Evolutionary conservation across 202 grass and related monocot species (phyloP).

Genomic region (Panicum virgatum): DNA sequence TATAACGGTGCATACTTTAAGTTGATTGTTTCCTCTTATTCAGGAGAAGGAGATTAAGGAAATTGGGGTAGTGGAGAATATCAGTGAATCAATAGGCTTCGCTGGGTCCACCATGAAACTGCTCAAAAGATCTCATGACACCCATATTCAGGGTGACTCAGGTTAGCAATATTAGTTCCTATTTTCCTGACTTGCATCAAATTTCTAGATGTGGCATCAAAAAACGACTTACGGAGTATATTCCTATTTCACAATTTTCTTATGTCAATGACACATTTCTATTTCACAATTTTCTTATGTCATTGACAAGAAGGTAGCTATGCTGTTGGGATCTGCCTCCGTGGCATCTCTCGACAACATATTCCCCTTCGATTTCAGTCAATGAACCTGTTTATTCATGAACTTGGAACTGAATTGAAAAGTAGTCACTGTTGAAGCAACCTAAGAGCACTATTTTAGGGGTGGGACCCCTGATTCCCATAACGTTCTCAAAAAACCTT

Average conservation of each 20-base stretch:
- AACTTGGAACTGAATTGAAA: neutral
- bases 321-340: neutral
- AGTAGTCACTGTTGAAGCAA: neutral
- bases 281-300: conserved; percentile 27
- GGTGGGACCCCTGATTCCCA: neutral
- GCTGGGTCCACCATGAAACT: conserved; percentile 26
- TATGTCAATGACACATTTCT: conserved; percentile 23
- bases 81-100: conserved; percentile 33
- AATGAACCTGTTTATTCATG: neutral
- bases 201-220: conserved; percentile 15
- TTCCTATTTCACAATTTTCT: conserved; percentile 31
- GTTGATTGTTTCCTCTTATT: conserved; percentile 35
- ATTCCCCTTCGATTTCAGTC: neutral
- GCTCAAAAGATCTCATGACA: conserved; percentile 58
- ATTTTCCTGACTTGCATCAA: conserved; percentile 8
- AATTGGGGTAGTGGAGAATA: conserved; percentile 34
- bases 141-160: conserved; percentile 45
- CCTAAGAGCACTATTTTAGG: neutral
- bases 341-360: neutral
- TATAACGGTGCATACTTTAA: no score
- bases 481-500: conserved; percentile 6
- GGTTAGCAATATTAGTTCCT: conserved; percentile 50
- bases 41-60: conserved; percentile 49
- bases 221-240: neutral
- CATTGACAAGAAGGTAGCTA: conserved; percentile 29